phyloP scores from a whole-genome alignment of 768 basidiomycete genomes.

The Neoboletus magnificus region DNA sequence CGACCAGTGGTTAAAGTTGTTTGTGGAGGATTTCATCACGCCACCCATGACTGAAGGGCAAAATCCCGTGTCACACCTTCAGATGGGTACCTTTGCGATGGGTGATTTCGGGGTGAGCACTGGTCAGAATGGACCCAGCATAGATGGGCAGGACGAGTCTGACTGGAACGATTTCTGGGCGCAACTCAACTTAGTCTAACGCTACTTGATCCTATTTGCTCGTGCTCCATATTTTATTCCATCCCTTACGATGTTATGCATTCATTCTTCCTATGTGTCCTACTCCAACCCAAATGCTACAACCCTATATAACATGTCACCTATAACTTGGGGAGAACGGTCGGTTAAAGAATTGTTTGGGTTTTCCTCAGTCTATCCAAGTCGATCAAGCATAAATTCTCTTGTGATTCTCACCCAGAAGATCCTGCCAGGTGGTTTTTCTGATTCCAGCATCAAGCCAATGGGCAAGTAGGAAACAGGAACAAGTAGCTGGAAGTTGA shows the following conservation, averaged over 20 bases:
- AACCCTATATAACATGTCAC: neutral
- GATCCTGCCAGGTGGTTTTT: neutral
- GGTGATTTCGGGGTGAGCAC: conserved; percentile 8
- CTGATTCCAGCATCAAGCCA: neutral
- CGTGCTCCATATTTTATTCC: too few species aligned
- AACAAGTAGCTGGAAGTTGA: neutral
- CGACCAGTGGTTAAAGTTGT: neutral
- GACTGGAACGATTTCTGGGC: neutral
- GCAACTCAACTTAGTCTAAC: conserved; percentile 11
- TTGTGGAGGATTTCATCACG: too few species aligned
- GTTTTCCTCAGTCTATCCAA: neutral
- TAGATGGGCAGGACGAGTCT: neutral
- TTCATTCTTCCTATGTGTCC: neutral
- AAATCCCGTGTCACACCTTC: neutral
- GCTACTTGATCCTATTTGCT: neutral
- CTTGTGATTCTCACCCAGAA: neutral
- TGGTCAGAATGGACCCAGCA: too few species aligned
- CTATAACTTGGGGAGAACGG: neutral
- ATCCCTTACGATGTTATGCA: neutral
- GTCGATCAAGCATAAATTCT: neutral
- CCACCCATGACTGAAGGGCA: neutral
- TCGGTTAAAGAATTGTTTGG: neutral
- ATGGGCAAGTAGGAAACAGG: neutral
- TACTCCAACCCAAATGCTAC: neutral
- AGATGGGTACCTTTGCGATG: neutral